Evolutionary conservation across 148 eudicot genomes (phyloP).

Genomic region (Chenopodium berlandieri): DNA sequence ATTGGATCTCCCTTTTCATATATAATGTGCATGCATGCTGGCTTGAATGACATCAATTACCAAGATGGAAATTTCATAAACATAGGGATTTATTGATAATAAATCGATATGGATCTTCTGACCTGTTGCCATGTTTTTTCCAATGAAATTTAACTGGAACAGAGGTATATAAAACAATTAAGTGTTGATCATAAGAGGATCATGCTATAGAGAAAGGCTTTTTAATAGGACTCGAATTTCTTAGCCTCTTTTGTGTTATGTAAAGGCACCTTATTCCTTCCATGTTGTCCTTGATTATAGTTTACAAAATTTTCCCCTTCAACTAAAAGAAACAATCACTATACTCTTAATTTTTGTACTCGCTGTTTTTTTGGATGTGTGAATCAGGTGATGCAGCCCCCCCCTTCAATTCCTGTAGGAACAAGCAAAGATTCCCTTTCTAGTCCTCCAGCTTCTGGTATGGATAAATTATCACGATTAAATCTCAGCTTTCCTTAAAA

Average conservation of each 20-base stretch:
- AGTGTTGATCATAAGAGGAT: not conserved
- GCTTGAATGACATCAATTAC: not conserved
- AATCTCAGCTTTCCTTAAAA: not conserved
- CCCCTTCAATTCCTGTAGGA: conserved; percentile 38
- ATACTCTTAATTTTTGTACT: not conserved
- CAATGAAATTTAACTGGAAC: not conserved
- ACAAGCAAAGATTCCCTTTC: conserved; percentile 36
- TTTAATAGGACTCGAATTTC: not conserved
- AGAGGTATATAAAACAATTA: not conserved
- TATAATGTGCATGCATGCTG: not conserved
- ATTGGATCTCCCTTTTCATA: not conserved
- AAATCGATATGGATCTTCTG: not conserved
- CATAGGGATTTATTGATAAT: not conserved
- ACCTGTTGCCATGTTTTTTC: not conserved
- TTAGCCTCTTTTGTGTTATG: not conserved
- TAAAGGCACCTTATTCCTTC: not conserved
- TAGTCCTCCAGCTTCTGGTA: conserved; percentile 55
- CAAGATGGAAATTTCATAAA: not conserved
- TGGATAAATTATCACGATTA: not conserved
- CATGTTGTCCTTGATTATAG: not conserved
- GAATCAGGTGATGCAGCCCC: conserved; percentile 55
- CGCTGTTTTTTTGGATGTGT: conserved; percentile 7
- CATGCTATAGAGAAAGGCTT: not conserved
- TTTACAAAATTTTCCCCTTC: not conserved
- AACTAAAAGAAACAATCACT: not conserved